Conservation (phyloP, 352 stramenopile species). For the Pythium grandisporangium region DNA sequence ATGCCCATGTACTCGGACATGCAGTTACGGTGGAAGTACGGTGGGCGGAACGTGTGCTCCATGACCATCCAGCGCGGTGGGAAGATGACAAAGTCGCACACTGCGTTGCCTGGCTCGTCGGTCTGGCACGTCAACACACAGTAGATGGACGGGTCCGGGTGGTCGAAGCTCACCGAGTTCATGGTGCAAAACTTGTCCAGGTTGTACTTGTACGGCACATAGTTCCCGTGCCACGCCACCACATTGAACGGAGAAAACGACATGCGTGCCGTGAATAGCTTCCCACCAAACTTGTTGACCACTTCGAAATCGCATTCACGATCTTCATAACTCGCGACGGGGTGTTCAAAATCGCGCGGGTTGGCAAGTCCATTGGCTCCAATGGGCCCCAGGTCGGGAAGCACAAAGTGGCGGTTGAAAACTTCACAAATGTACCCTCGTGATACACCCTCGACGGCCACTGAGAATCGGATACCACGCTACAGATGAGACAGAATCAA, state of each 20-base stretch:
- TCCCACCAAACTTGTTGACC: slow-evolving; percentile 85
- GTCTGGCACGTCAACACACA: slow-evolving; percentile 95
- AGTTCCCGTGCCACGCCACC: slow-evolving; percentile 98
- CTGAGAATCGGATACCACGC: slow-evolving; percentile 90
- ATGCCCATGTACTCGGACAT: slow-evolving; percentile 99
- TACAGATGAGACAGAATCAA: too few species aligned
- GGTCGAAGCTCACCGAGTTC: slow-evolving; percentile 95
- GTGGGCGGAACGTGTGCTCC: slow-evolving; percentile 90
- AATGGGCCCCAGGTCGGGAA: slow-evolving; percentile 94
- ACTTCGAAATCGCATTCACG: slow-evolving; percentile 65
- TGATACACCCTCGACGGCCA: slow-evolving; percentile 77
- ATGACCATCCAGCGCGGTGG: slow-evolving; percentile 94
- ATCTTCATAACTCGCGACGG: slow-evolving; percentile 86
- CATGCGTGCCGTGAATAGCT: slow-evolving; percentile 83
- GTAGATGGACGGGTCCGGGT: slow-evolving; percentile 96
- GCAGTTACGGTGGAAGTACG: slow-evolving; percentile 95
- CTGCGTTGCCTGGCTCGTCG: slow-evolving; percentile 88
- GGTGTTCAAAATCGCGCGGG: slow-evolving; percentile 92
- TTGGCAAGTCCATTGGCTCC: slow-evolving; percentile 96
- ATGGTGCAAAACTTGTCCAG: slow-evolving; percentile 93
- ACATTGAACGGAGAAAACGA: slow-evolving; percentile 94
- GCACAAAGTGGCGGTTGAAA: slow-evolving; percentile 92
- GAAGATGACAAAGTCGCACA: slow-evolving; percentile 98
- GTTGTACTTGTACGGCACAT: slow-evolving; percentile 97
- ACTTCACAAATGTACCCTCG: slow-evolving; percentile 95